These are phyloP conservation scores for Amanita muscaria DNA, from an alignment of 768 basidiomycete genomes.

Conservation along the genomic window DNA sequence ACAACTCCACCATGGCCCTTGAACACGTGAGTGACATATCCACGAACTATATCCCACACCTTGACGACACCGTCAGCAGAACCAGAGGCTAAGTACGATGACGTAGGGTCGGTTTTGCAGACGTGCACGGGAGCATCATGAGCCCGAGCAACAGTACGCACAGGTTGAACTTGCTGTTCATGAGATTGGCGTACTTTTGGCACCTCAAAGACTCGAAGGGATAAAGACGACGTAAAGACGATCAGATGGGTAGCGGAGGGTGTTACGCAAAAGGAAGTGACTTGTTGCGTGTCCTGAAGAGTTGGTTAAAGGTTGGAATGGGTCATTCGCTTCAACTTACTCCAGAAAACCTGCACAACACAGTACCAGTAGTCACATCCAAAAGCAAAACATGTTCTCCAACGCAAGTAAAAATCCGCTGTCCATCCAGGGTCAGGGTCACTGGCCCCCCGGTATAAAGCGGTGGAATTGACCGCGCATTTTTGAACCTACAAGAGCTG, in stretches of 20 bases:
- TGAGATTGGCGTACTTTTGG: slow-evolving; percentile 38
- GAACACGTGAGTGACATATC: slow-evolving; percentile 90
- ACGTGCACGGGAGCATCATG: slow-evolving; percentile 95
- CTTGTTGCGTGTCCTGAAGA: slow-evolving; percentile 69
- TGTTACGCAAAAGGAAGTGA: slow-evolving; percentile 79
- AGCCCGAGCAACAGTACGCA: slow-evolving; percentile 70
- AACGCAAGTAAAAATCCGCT: slow-evolving; percentile 76
- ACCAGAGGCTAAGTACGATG: slow-evolving; percentile 88
- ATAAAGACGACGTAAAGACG: slow-evolving; percentile 73
- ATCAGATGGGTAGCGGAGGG: slow-evolving; percentile 66
- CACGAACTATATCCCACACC: slow-evolving; percentile 86
- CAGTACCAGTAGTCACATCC: slow-evolving; percentile 61
- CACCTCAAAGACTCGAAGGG: slow-evolving; percentile 78
- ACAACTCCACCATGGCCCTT: slow-evolving; percentile 98
- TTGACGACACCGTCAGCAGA: slow-evolving; percentile 96
- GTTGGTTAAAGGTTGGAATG: background rate
- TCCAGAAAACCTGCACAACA: slow-evolving; percentile 75
- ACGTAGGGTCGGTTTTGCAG: slow-evolving; percentile 75
- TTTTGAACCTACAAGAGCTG: slow-evolving; percentile 54
- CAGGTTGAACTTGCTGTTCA: slow-evolving; percentile 51
- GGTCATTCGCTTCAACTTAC: slow-evolving; percentile 39
- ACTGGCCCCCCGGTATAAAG: slow-evolving; percentile 87
- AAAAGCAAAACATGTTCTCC: slow-evolving; percentile 81
- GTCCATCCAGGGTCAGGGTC: slow-evolving; percentile 69
- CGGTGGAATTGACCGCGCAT: slow-evolving; percentile 62